Evolutionary conservation across 768 basidiomycete species (phyloP).

Genomic region (Mycena alexandri): DNA sequence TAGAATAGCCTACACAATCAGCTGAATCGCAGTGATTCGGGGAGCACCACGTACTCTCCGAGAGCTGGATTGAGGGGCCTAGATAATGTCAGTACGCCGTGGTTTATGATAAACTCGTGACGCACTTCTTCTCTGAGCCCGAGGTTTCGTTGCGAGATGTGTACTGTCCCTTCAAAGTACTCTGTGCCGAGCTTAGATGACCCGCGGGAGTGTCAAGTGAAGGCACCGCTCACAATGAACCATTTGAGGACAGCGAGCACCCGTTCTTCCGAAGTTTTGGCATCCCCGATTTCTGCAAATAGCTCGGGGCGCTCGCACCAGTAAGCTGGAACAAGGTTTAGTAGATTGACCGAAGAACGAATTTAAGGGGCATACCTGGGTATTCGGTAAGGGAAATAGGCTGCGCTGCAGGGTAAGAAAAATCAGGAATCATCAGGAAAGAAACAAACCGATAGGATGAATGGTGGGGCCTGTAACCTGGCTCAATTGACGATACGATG

Average conservation of each 20-base stretch:
- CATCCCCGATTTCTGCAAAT: constrained; percentile 89
- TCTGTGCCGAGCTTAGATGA: constrained; percentile 53
- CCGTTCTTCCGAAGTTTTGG: constrained; percentile 78
- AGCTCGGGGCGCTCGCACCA: constrained; percentile 96
- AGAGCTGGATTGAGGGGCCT: constrained; percentile 97
- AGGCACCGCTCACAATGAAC: constrained; percentile 83
- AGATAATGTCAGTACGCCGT: constrained; percentile 20
- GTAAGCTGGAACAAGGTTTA: constrained; percentile 71
- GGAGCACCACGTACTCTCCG: constrained; percentile 76
- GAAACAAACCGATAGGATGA: constrained; percentile 76
- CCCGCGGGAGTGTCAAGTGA: neutral
- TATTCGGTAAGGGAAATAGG: constrained; percentile 94
- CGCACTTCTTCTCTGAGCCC: constrained; percentile 97
- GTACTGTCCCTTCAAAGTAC: constrained; percentile 95
- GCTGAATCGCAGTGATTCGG: constrained; percentile 2
- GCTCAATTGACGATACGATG: neutral
- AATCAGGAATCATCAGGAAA: neutral
- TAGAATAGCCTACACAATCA: constrained; percentile 76
- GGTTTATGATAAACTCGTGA: constrained; percentile 27
- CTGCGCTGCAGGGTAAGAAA: neutral
- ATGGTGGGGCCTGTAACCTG: constrained; percentile 70
- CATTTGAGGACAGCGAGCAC: constrained; percentile 88
- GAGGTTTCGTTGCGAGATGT: constrained; percentile 94
- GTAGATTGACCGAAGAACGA: constrained; percentile 21
- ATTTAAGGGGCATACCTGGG: constrained; percentile 67